phyloP scores from a whole-genome alignment of 2,329 filamentous ascomycete species.

The Aspergillus japonicus region DNA sequence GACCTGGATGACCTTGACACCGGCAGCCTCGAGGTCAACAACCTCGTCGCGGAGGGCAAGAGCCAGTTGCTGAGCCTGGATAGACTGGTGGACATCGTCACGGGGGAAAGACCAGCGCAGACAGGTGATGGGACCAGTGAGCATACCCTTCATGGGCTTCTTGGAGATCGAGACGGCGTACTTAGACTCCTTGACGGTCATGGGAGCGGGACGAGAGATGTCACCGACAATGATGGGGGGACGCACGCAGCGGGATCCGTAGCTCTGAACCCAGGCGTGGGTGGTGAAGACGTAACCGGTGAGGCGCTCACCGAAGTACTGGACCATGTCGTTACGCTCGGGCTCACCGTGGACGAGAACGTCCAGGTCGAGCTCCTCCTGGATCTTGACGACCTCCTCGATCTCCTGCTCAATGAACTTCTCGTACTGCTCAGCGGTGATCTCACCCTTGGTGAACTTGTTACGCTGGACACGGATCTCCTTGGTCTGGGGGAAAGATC shows the following conservation, averaged over 20 bases:
- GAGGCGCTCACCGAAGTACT: conserved; percentile 98
- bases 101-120: conserved; percentile 99
- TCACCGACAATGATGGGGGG: conserved; percentile 98
- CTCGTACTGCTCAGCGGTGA: conserved; percentile 88
- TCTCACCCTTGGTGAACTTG: conserved; percentile 99
- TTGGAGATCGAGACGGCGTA: conserved; percentile 93
- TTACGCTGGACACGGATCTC: conserved; percentile 95
- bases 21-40: conserved; percentile 93
- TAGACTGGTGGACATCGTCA: conserved; percentile 98
- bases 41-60: conserved; percentile 98
- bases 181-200: conserved; percentile 99
- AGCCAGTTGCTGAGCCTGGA: conserved; percentile 97
- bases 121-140: conserved; percentile 98
- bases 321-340: conserved; percentile 99
- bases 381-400: conserved; percentile 87
- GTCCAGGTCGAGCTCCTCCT: conserved; percentile 96
- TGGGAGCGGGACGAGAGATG: conserved; percentile 91
- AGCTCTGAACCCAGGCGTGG: conserved; percentile 97
- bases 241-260: conserved; percentile 96
- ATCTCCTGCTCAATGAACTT: conserved; percentile 99
- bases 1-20: conserved; percentile 97
- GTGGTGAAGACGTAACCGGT: conserved; percentile 98
- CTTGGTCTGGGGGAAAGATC: conserved; percentile 99
- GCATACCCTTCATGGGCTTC: conserved; percentile 99
- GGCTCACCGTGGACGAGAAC: conserved; percentile 98